Percentiles rank a stretch among this genome's conserved stretches.
Conservation (phyloP, 495 filamentous ascomycete genomes). For the Neurospora tetrasperma region DNA sequence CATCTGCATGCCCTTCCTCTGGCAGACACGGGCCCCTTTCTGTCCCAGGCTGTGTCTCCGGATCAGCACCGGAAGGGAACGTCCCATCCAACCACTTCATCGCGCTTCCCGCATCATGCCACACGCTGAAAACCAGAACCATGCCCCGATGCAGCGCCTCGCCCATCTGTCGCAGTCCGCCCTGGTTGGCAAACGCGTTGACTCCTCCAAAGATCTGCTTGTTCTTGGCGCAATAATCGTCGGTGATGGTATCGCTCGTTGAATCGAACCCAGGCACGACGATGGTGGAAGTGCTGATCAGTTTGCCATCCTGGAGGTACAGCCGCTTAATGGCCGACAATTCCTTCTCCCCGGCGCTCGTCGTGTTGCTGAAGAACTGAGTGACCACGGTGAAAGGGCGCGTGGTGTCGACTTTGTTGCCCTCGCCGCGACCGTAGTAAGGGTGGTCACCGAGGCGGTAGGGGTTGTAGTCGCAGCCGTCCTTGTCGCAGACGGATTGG, state of each 20-base stretch:
- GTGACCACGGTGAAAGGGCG: conserved; percentile 51
- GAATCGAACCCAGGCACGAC: conserved; percentile 5
- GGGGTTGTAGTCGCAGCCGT: conserved; percentile 58
- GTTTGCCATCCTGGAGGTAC: conserved; percentile 49
- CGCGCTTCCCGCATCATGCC: conserved; percentile 53
- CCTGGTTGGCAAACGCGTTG: conserved; percentile 38
- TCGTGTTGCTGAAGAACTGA: conserved; percentile 49
- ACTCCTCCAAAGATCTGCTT: conserved; percentile 11
- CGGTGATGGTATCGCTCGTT: conserved; percentile 38
- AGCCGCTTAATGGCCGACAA: conserved; percentile 48
- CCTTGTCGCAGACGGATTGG: conserved; percentile 51
- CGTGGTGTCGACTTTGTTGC: conserved; percentile 18
- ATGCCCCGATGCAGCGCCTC: conserved; percentile 48
- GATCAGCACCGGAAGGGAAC: conserved; percentile 3
- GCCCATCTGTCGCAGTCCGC: conserved; percentile 48
- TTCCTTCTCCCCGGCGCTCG: conserved; percentile 18
- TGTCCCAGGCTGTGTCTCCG: conserved; percentile 29
- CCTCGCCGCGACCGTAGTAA: conserved; percentile 38
- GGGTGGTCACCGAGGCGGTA: conserved; percentile 44
- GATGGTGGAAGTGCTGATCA: conserved; percentile 22
- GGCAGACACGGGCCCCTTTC: conserved; percentile 50
- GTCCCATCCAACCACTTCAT: conserved; percentile 57
- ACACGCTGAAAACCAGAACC: conserved; percentile 50
- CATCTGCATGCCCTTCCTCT: conserved; percentile 41
- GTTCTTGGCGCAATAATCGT: conserved; percentile 44